phyloP scores from a whole-genome alignment of 306 rosid species.

The Gillenia trifoliata region DNA sequence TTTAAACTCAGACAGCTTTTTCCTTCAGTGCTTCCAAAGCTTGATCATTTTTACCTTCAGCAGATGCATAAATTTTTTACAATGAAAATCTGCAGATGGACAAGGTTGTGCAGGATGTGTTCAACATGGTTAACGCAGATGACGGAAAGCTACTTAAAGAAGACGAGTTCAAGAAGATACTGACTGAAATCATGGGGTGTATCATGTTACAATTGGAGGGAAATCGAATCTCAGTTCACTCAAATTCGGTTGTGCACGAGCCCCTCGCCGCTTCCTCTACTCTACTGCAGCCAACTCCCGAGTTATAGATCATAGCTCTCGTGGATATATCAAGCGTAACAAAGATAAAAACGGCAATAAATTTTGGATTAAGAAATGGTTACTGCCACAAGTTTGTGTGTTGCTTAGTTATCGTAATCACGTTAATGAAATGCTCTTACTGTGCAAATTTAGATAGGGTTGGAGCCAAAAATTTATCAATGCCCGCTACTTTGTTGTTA shows the following conservation, averaged over 20 bases:
- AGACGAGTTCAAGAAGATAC: constrained; percentile 80
- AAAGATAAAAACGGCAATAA: constrained; percentile 13
- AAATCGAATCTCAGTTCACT: constrained; percentile 57
- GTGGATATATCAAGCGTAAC: constrained; percentile 12
- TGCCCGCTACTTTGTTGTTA: neutral
- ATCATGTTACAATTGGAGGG: constrained; percentile 81
- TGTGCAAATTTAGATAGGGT: constrained; percentile 16
- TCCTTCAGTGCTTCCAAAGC: neutral
- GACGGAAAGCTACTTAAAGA: constrained; percentile 59
- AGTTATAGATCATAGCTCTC: constrained; percentile 20
- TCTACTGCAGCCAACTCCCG: constrained; percentile 53
- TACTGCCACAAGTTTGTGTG: constrained; percentile 20
- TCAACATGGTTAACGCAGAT: constrained; percentile 51
- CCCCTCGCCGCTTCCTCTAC: constrained; percentile 69
- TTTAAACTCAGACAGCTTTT: neutral
- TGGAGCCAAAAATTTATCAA: neutral
- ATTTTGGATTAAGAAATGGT: constrained; percentile 14
- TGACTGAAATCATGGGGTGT: constrained; percentile 56
- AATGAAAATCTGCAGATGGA: constrained; percentile 59
- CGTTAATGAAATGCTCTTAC: constrained; percentile 6
- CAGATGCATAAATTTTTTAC: neutral
- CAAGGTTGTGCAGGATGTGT: constrained; percentile 45
- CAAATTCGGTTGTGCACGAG: constrained; percentile 89
- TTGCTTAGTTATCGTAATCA: constrained; percentile 1
- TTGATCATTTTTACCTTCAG: neutral